phyloP scores from a whole-genome alignment of 2,329 filamentous ascomycete genomes.

The Acrocalymma vagum region DNA sequence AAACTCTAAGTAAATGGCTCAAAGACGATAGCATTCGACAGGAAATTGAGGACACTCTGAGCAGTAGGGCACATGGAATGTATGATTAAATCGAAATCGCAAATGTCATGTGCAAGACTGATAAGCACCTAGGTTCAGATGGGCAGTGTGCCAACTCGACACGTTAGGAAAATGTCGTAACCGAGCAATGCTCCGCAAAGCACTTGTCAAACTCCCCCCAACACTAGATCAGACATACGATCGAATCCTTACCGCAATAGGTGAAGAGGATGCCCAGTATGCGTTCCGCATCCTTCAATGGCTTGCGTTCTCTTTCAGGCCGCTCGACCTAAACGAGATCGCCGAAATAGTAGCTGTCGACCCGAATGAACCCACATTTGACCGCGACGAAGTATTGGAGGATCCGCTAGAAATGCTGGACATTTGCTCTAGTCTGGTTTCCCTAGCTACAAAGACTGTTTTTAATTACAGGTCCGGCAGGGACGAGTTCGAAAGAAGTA shows the following conservation, averaged over 20 bases:
- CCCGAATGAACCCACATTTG: constrained; percentile 27
- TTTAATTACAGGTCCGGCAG: too few relatives aligned
- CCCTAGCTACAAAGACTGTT: constrained; percentile 15
- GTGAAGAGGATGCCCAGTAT: constrained; percentile 7
- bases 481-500: neutral
- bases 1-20: constrained; percentile 21
- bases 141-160: constrained; percentile 24
- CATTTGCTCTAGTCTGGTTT: constrained; percentile 37
- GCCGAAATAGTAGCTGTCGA: constrained; percentile 22
- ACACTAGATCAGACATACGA: constrained; percentile 25
- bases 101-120: too few relatives aligned
- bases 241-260: constrained; percentile 17
- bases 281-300: neutral
- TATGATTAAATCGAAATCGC: constrained; percentile 6
- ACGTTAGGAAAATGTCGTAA: constrained; percentile 15
- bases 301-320: constrained; percentile 12
- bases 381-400: constrained; percentile 33
- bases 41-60: constrained; percentile 34
- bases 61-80: constrained; percentile 21
- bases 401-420: constrained; percentile 30
- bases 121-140: constrained; percentile 24
- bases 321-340: constrained; percentile 14
- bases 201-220: constrained; percentile 18
- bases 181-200: constrained; percentile 8
- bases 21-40: constrained; percentile 26